Base-by-base conservation (phyloP, 345 rosid genomes). In the Trapa bicornis region DNA sequence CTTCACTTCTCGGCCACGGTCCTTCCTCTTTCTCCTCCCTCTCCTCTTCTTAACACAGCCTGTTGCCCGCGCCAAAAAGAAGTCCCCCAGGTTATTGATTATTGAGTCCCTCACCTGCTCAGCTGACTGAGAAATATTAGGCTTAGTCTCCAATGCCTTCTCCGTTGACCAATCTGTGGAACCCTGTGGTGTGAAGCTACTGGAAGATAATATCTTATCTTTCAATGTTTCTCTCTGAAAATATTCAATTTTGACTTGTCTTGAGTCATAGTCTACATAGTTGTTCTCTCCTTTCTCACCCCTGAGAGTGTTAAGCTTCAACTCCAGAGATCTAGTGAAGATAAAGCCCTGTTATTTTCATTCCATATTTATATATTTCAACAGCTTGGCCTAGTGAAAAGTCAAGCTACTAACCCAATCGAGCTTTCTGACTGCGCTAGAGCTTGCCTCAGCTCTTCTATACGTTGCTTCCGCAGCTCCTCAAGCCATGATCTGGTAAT, bases 1-100 rank as follows among this genome's bases (percentile, higher is more conserved):
- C 85, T 78, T 82, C 43, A 70, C 77, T 70, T 89, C 89, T 72
- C 72, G 83, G 56, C 71, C 67, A 72, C 86, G 80, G 65, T 78
- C 78, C 76, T 92, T 89, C 70, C 96, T 81, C 78, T 88, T 92
- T 73, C 98, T 80, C 79, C 85, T 85, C 39, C 98, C 96, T 71
- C 98, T 85, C 80, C 82, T 82, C 77, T 84, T 82, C 67, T 77
- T 85, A 71, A 87, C 53, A 71, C 74, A 62, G 57, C 63, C 63
- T 33, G 63, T 80, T 58, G 76, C 70, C 67, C 80, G 85, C 64
- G 81, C 87, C 45, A 77, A 67, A 10, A 68, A 75, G 47, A 84
- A 70, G 5, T 68, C 83, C 1, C 68, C 73, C 4, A 80, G 75
- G 68, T 80, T 84, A 45, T 69, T 77, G 15, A 73, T 41, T 56